phyloP scores from a whole-genome alignment of 2,329 filamentous ascomycete species.

The Rhynchosporium secalis region DNA sequence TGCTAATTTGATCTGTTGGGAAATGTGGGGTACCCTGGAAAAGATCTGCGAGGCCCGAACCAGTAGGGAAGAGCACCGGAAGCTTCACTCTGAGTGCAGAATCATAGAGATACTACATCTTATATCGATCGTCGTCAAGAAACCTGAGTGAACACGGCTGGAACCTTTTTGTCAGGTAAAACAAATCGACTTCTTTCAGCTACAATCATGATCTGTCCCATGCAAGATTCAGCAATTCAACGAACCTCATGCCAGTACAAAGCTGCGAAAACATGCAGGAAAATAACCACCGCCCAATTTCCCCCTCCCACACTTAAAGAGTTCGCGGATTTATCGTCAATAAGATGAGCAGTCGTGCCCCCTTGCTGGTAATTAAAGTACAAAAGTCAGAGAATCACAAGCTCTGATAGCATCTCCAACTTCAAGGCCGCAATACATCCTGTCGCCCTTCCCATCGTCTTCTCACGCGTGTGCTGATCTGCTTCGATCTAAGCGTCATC shows the following conservation, averaged over 20 bases:
- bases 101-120: too few relatives aligned
- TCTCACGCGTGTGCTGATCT: neutral
- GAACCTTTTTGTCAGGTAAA: too few relatives aligned
- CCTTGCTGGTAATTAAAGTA: neutral
- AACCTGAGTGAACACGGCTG: too few relatives aligned
- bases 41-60: too few relatives aligned
- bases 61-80: neutral
- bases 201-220: neutral
- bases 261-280: neutral
- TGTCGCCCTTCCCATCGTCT: neutral
- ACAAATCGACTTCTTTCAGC: neutral
- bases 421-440: neutral
- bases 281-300: neutral
- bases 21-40: neutral
- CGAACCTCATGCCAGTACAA: neutral
- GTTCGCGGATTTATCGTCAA: neutral
- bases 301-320: too few relatives aligned
- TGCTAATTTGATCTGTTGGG: neutral
- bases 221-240: neutral
- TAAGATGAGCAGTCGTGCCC: neutral
- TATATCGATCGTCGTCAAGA: too few relatives aligned
- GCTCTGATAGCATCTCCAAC: neutral
- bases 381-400: too few relatives aligned
- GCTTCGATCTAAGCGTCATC: constrained; percentile 43
- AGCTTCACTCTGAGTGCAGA: neutral